Base-by-base conservation (phyloP, 2,329 filamentous ascomycete genomes). In the Monosporascus sp. region DNA sequence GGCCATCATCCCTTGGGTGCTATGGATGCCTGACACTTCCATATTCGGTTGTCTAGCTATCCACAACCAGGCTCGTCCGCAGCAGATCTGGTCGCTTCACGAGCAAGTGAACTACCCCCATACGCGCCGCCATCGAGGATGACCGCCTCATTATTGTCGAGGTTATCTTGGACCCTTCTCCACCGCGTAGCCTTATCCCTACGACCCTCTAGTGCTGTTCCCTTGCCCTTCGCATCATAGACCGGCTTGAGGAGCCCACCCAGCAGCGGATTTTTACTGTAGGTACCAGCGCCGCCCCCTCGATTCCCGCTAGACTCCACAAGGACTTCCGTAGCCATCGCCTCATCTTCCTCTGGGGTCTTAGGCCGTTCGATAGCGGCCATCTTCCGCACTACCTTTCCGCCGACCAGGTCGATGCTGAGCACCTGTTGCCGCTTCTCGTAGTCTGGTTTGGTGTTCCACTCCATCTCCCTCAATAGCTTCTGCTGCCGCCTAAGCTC, bases 401-500 rank as follows among this genome's bases (percentile, higher is more conserved):
- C 86, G 0, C 86, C 86, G 8, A 85, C 84, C 1, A 96, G 73
- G 66, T 96, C 90, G 55, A 96, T 88, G 64, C 88, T 93, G 59
- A 95, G 81, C 1, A 97, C 87, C 55, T 94, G 86, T 61, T 81
- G 83, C 54, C 89, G 81, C 78, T 93, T 96, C 74, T 97, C 92
- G 70, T 91, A 96, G 57, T 95, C 92, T 0, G 91, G 90, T 49
- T 82, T 77, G 4, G 88, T 85, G 60, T 88, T 88, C 85, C 91
- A 95, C 63, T 96, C 89, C 77, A 94, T 85, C 70, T 96, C 90
- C 5, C 90, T 77, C 60, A 96, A 71, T 3, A 92, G 74, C 67
- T 88, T 89, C 71, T 96, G 91, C 71, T 96, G 92, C 53, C 85
- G 81, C 70, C 93, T 95, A 53, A 96, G 73, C 67, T 94, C 90